These are phyloP conservation scores for Avena atlantica DNA, from an alignment of 176 grass and related monocot genomes.

Conservation along the genomic window DNA sequence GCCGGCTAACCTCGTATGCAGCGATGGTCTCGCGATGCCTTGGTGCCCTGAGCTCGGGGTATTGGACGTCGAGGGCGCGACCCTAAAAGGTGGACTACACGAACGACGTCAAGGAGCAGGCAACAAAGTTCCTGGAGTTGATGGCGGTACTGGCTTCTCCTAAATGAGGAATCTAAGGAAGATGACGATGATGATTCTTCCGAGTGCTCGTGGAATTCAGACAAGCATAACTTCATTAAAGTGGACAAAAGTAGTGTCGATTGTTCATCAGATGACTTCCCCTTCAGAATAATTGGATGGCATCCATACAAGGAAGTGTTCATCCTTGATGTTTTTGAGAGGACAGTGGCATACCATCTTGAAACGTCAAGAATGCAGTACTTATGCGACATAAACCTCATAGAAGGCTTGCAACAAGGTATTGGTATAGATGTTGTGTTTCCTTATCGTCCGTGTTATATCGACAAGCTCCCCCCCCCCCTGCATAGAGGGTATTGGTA, in stretches of 20 bases:
- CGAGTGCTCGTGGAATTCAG: not conserved
- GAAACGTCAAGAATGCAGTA: not conserved
- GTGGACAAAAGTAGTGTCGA: not conserved
- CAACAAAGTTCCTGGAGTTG: too few relatives aligned
- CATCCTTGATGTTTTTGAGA: not conserved
- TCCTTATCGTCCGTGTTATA: not conserved
- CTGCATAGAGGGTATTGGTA: too few relatives aligned
- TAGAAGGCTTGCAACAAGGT: too few relatives aligned
- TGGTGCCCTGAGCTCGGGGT: too few relatives aligned
- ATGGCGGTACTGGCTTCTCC: too few relatives aligned
- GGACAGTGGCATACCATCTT: not conserved
- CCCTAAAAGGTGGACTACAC: too few relatives aligned
- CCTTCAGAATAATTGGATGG: too few relatives aligned
- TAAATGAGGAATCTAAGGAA: not conserved
- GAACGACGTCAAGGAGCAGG: too few relatives aligned
- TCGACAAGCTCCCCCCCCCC: not conserved
- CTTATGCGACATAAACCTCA: not conserved
- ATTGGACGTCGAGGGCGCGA: too few relatives aligned
- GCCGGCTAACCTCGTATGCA: too few relatives aligned
- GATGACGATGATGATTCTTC: not conserved
- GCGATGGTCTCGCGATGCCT: too few relatives aligned
- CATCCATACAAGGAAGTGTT: not conserved
- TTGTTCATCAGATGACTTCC: too few relatives aligned
- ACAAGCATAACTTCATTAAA: not conserved
- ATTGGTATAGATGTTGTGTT: not conserved